A percentile compares a stretch with the other conserved stretches of the same genome.
Evolutionary conservation across 495 filamentous ascomycete species (phyloP).

Genomic region (Aspergillus nidulans): DNA sequence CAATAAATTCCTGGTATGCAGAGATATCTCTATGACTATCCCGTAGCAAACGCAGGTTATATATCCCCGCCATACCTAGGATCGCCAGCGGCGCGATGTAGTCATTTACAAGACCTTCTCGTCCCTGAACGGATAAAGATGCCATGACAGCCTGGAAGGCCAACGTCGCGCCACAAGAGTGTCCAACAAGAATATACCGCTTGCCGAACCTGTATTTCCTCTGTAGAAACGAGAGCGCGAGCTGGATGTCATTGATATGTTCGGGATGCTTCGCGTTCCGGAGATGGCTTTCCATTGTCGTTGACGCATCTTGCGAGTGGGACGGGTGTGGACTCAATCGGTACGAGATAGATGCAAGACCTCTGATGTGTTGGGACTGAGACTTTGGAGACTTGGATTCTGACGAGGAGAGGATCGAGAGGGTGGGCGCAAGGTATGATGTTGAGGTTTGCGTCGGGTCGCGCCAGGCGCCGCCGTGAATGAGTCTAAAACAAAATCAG

Average conservation of each 20-base stretch:
- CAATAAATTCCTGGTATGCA: constrained; percentile 56
- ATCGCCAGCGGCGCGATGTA: constrained; percentile 39
- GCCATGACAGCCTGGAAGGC: constrained; percentile 64
- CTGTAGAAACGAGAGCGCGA: constrained; percentile 59
- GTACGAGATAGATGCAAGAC: constrained; percentile 73
- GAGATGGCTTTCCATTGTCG: constrained; percentile 31
- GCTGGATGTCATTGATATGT: constrained; percentile 65
- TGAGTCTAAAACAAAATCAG: constrained; percentile 48
- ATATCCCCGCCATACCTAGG: constrained; percentile 61
- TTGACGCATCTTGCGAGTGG: constrained; percentile 47
- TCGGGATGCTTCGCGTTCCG: constrained; percentile 62
- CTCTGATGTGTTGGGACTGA: constrained; percentile 41
- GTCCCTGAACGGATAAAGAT: background rate
- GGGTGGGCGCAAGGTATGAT: constrained; percentile 41
- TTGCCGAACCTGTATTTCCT: constrained; percentile 45
- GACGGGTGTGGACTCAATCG: constrained; percentile 69
- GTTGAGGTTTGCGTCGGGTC: constrained; percentile 59
- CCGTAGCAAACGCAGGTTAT: constrained; percentile 55
- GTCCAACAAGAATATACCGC: constrained; percentile 65
- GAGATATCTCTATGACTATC: constrained; percentile 40
- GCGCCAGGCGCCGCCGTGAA: constrained; percentile 89
- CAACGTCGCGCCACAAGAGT: constrained; percentile 71
- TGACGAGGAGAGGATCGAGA: constrained; percentile 45
- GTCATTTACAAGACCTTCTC: background rate
- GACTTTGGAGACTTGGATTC: constrained; percentile 4